Evolutionary conservation across 192 early-diverging fungal genomes (phyloP), one percentile per base, ranked within the genome.

Genomic region (Backusella macrospora): DNA sequence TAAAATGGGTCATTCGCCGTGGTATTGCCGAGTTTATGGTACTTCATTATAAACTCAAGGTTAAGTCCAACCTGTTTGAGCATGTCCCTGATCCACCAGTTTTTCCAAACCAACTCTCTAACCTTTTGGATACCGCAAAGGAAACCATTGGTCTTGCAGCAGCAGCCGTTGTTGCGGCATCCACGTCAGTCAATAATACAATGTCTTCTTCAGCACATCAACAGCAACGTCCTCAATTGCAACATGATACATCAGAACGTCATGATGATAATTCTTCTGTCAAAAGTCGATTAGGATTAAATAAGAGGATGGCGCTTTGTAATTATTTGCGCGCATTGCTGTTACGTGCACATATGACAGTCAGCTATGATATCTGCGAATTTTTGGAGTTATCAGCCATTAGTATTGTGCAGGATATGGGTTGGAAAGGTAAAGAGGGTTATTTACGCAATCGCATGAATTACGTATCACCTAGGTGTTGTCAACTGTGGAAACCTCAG

Each of bases 351-450:
- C 91, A 89, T 64, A 84, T 90, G 70, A 76, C 79, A 14, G 83
- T 87, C 23, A 86, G 83, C 1, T 87, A 86, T 74, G 91, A 93
- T 68, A 73, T 93, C 8, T 90, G 90, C 75, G 90, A 88, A 49
- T 93, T 93, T 65, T 71, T 93, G 47, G 92, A 92, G 77, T 79
- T 93, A 34, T 88, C 87, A 71, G 85, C 87, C 1, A 85, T 91
- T 73, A 92, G 91, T 34, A 84, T 93, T 47, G 87, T 87, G 39
- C 89, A 89, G 66, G 90, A 92, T 69, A 90, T 92, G 80, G 89
- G 92, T 1, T 93, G 92, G 92, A 93, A 93, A 72, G 92, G 92
- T 63, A 93, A 93, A 63, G 92, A 93, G 70, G 90, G 88, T 21
- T 89, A 87, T 70, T 73, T 92, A 52, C 83, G 87, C 34, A 86